Conservation (phyloP, 2,329 filamentous ascomycete genomes). For the Paraphoma sp. region DNA sequence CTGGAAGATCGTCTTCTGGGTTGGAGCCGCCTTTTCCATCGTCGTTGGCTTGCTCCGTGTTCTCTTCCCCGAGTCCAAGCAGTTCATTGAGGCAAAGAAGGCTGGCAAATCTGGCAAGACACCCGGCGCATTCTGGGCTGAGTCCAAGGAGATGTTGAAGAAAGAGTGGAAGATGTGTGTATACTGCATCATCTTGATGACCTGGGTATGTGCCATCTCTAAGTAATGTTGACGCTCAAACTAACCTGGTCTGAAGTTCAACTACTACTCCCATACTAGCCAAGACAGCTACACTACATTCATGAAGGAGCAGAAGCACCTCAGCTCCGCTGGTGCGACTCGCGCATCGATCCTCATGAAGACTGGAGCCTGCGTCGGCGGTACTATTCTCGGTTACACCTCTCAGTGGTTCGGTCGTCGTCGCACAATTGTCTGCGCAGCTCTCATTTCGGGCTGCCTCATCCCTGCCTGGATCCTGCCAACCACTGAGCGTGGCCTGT, state of each 20-base stretch:
- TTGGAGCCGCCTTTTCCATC: constrained; percentile 71
- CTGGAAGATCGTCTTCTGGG: constrained; percentile 81
- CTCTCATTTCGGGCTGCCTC: constrained; percentile 65
- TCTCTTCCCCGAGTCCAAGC: constrained; percentile 74
- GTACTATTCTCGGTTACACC: constrained; percentile 74
- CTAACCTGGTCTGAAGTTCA: constrained; percentile 53
- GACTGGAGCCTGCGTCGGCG: constrained; percentile 76
- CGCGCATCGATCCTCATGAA: constrained; percentile 85
- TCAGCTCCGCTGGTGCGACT: constrained; percentile 68
- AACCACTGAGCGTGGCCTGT: constrained; percentile 64
- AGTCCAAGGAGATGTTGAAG: constrained; percentile 71
- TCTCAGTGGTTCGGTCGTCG: constrained; percentile 79
- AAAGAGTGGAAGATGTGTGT: constrained; percentile 79
- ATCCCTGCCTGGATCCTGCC: constrained; percentile 77
- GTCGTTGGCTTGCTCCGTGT: constrained; percentile 71
- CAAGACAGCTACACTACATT: constrained; percentile 86
- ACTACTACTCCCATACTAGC: constrained; percentile 74
- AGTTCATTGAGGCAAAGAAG: constrained; percentile 74
- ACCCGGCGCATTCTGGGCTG: constrained; percentile 67
- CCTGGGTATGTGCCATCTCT: constrained; percentile 55
- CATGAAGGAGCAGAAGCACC: constrained; percentile 74
- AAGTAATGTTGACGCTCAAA: not conserved
- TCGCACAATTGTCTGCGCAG: constrained; percentile 68
- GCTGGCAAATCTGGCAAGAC: constrained; percentile 54
- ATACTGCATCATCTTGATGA: constrained; percentile 81